Evolutionary conservation across 2,329 filamentous ascomycete species (phyloP).

Genomic region (Hymenoscyphus infarciens): DNA sequence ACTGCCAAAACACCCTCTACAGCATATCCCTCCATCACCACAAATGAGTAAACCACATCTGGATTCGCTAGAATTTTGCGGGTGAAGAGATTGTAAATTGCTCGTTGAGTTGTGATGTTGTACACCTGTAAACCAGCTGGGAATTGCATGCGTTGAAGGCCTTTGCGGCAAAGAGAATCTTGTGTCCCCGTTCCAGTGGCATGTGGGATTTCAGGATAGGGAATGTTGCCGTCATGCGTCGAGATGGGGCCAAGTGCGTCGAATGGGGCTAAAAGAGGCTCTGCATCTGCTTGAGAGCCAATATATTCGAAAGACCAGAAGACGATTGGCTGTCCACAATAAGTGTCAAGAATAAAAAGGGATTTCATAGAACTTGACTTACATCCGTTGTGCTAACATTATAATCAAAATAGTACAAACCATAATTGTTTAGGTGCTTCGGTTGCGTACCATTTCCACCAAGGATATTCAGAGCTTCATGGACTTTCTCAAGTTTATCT

Average conservation of each 20-base stretch:
- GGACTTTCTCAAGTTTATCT: slow-evolving; percentile 35
- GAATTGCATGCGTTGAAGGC: not conserved
- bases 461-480: slow-evolving; percentile 22
- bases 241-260: not conserved
- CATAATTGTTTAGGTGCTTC: not conserved
- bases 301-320: slow-evolving; percentile 5
- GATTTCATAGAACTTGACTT: not conserved
- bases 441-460: not conserved
- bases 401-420: not conserved
- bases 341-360: not conserved
- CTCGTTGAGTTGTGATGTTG: slow-evolving; percentile 6
- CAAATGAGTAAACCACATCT: not conserved
- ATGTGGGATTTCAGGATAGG: not conserved
- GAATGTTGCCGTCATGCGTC: not conserved
- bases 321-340: not conserved
- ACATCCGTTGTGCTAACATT: slow-evolving; percentile 3
- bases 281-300: slow-evolving; percentile 2
- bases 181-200: not conserved
- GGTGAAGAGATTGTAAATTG: slow-evolving; percentile 5
- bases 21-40: slow-evolving; percentile 3
- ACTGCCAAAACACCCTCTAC: not conserved
- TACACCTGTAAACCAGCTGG: slow-evolving; percentile 1
- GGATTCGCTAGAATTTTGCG: not conserved
- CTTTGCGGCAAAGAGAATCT: not conserved
- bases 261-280: not conserved